Conservation (phyloP, 148 eudicot genomes). For the Vaccinium macrocarpon region DNA sequence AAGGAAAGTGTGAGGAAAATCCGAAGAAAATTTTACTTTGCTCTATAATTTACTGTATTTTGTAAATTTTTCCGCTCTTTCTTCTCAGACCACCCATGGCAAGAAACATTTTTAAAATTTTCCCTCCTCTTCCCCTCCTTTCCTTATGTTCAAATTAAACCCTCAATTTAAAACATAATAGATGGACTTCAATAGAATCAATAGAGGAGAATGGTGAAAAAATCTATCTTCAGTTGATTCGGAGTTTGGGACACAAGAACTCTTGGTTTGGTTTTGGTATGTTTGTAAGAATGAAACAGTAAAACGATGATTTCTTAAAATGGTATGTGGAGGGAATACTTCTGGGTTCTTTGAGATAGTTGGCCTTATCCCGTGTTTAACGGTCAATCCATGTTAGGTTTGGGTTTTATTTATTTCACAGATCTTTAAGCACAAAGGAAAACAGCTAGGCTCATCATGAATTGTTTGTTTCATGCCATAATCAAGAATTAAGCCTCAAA, state of each 20-base stretch:
- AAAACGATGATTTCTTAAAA: background rate
- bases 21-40: no score
- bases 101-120: no score
- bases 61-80: no score
- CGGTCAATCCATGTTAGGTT: background rate
- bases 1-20: no score
- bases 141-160: no score
- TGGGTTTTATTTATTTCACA: background rate
- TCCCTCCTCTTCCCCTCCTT: no score
- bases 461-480: background rate
- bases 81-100: no score
- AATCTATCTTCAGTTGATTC: background rate
- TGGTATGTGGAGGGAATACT: background rate
- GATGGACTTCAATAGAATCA: background rate
- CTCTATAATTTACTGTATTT: no score
- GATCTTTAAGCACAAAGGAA: background rate
- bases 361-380: background rate
- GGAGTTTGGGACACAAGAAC: no score
- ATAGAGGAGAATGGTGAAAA: background rate
- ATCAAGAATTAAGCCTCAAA: background rate
- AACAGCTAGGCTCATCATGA: background rate
- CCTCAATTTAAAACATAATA: background rate
- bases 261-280: background rate
- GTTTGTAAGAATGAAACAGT: background rate
- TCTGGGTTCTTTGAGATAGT: background rate